Percentiles rank a stretch among this genome's conserved stretches.
phyloP scores from a whole-genome alignment of 2,329 filamentous ascomycete genomes.

The Claviceps fusiformis region DNA sequence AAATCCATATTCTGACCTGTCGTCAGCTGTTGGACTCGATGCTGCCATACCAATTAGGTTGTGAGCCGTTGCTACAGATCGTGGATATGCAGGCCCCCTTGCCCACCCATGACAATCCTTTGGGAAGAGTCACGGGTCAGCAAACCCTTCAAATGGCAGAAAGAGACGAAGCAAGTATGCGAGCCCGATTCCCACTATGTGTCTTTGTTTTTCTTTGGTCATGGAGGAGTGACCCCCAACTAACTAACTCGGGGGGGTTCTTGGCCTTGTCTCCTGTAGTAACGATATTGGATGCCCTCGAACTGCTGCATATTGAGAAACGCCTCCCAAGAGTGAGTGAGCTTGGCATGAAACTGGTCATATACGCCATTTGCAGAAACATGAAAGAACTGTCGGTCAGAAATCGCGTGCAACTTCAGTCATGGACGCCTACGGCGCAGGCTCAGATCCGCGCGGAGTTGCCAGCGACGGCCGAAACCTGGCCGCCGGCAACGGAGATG shows the following conservation, averaged over 20 bases:
- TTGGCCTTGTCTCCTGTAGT: background rate
- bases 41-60: background rate
- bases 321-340: background rate
- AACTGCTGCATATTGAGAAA: background rate
- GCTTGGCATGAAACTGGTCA: background rate
- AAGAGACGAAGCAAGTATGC: background rate
- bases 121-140: background rate
- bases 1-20: background rate
- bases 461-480: background rate
- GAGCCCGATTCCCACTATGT: background rate
- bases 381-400: background rate
- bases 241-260: no score
- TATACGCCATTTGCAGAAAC: background rate
- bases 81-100: background rate
- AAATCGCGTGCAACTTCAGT: background rate
- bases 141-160: background rate
- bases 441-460: background rate
- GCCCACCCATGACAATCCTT: background rate
- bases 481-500: background rate
- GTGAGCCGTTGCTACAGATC: background rate
- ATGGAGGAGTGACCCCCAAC: no score
- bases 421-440: background rate
- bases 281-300: background rate
- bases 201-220: background rate
- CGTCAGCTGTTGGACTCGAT: background rate